Conservation (phyloP, 1,284 basidiomycete genomes). For the Binderoboletus segoi region DNA sequence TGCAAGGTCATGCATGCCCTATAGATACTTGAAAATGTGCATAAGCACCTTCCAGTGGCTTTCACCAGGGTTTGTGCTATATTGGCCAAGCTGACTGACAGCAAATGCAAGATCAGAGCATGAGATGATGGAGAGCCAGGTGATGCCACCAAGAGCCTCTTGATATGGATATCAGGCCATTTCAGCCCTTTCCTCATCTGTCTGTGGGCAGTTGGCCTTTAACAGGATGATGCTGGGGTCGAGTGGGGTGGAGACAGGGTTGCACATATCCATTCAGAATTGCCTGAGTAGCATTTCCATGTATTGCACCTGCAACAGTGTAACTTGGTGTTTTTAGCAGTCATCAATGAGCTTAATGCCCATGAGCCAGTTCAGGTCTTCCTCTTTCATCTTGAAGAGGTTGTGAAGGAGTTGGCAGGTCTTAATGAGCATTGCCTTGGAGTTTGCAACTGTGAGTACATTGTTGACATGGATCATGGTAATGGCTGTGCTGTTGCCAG, state of each 20-base stretch:
- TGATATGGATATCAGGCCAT: background rate
- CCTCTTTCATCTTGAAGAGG: too few species aligned
- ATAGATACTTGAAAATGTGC: background rate
- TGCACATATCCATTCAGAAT: too few species aligned
- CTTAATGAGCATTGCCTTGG: too few species aligned
- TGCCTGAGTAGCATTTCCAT: background rate
- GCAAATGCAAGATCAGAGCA: background rate
- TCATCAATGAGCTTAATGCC: background rate
- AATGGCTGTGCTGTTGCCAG: too few species aligned
- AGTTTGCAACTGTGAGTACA: too few species aligned
- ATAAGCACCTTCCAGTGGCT: too few species aligned
- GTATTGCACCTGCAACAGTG: constrained; percentile 3
- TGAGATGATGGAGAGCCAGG: background rate
- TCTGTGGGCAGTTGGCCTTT: background rate
- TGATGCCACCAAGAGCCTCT: background rate
- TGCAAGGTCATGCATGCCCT: background rate
- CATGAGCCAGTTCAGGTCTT: constrained; percentile 6
- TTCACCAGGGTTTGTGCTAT: too few species aligned
- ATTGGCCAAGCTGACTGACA: background rate
- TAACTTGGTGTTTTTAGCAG: background rate
- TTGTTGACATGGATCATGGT: too few species aligned
- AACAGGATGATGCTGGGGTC: background rate
- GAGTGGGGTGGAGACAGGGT: background rate
- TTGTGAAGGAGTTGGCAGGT: too few species aligned
- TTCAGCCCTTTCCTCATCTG: background rate